These are phyloP conservation scores for Aspergillus nomiae DNA, from an alignment of 2,329 filamentous ascomycete species.

Conservation along the genomic window DNA sequence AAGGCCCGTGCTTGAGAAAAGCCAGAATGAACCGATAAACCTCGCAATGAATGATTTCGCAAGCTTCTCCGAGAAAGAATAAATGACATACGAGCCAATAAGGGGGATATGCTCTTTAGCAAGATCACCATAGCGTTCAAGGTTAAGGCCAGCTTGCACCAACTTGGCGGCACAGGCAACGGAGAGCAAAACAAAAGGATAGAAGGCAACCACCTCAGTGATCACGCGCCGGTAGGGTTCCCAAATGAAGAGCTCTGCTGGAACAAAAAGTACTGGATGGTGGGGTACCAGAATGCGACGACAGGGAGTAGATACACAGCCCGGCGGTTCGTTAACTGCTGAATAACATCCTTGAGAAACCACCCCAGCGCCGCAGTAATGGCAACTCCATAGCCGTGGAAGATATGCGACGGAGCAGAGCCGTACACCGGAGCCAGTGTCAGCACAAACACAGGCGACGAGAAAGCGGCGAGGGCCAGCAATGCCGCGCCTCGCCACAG, in stretches of 20 bases:
- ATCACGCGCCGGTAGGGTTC: conserved; percentile 72
- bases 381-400: conserved; percentile 69
- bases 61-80: conserved; percentile 53
- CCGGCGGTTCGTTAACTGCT: conserved; percentile 52
- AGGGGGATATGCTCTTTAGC: conserved; percentile 66
- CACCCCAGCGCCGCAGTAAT: conserved; percentile 71
- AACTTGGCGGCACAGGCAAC: conserved; percentile 65
- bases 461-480: conserved; percentile 42
- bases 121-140: conserved; percentile 58
- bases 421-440: conserved; percentile 87
- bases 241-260: conserved; percentile 67
- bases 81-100: conserved; percentile 66
- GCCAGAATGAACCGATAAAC: conserved; percentile 62
- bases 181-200: conserved; percentile 67
- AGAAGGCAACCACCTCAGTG: conserved; percentile 73
- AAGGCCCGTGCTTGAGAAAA: conserved; percentile 71
- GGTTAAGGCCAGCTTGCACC: conserved; percentile 60
- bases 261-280: conserved; percentile 72
- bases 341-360: conserved; percentile 62
- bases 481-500: conserved; percentile 33
- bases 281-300: conserved; percentile 73
- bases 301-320: conserved; percentile 64
- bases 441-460: conserved; percentile 57
- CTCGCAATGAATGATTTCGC: conserved; percentile 44
- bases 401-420: conserved; percentile 72